Evolutionary conservation across 2,329 filamentous ascomycete genomes (phyloP), one percentile per base, ranked within the genome.

Genomic region (Clonostachys rosea): DNA sequence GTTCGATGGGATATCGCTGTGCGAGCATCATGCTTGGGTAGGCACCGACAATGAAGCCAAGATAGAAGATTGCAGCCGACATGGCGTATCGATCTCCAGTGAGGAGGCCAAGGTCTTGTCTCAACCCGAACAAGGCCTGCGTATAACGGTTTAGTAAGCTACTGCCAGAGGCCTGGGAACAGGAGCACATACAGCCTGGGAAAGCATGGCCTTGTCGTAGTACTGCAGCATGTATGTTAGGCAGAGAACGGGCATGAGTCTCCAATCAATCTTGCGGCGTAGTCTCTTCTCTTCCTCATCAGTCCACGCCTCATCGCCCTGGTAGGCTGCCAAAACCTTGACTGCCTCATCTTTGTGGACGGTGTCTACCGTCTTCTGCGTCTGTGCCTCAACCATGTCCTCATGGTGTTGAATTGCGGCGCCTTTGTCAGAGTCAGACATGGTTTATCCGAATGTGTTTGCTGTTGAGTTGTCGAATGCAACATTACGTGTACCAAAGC

Each of bases 151-250:
- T 30, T 30, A 30, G 24, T 30, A 30, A 30, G 24, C 3, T 30
- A 10, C 6, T 30, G 3, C 24, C 9, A 10, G 8, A 30, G 9
- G 9, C 24, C 24, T 30, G 9, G 24, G 42, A 53, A 51, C 3
- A 58, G 47, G 43, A 53, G 37, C 55, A 18, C 14, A 39, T n/a
- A 79, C 74, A 2, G 75, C 74, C 1, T 70, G 68, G 52, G 78
- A 78, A 1, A 66, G 67, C 13, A 77, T 59, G 3, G 74, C 70
- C 50, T 79, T 79, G 57, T 78, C 74, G 52, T 77, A 74, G 49
- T 74, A 77, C 52, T 79, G 75, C 13, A 78, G 59, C 5, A 71
- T 54, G 43, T 68, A 75, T 1, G 71, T 74, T 1, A 66, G 65
- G 37, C 65, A 66, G 5, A 79, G 65, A 12, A 78, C 61, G 1